Percentiles rank a stretch among this genome's conserved stretches.
phyloP scores from a whole-genome alignment of 2,329 filamentous ascomycete species.

The Aspergillus caelatus region DNA sequence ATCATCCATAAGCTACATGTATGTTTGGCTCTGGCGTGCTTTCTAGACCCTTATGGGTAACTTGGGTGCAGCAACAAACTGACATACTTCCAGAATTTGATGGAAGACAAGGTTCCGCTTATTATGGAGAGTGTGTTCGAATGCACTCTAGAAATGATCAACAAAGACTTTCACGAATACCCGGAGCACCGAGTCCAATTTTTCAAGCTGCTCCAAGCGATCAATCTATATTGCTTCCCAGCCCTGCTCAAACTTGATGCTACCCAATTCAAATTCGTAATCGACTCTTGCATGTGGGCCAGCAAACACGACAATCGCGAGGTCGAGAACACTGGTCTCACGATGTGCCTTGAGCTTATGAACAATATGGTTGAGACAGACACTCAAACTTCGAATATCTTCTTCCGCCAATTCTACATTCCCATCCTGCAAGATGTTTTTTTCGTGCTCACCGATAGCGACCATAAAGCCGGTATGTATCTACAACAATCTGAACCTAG shows the following conservation, averaged over 20 bases:
- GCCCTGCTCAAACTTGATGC: conserved; percentile 91
- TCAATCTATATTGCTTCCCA: conserved; percentile 97
- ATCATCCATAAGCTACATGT: conserved; percentile 96
- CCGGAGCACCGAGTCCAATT: conserved; percentile 99
- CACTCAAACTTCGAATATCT: conserved; percentile 80
- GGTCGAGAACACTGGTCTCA: conserved; percentile 92
- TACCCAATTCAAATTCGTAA: conserved; percentile 98
- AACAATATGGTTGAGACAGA: conserved; percentile 97
- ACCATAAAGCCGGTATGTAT: conserved; percentile 81
- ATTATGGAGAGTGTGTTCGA: conserved; percentile 99
- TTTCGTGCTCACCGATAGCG: conserved; percentile 95
- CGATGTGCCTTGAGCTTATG: conserved; percentile 97
- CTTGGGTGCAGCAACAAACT: conserved; percentile 23
- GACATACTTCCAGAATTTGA: conserved; percentile 67
- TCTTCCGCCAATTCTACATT: conserved; percentile 98
- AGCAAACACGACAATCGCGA: conserved; percentile 99
- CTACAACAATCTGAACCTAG: not conserved
- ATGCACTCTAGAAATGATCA: conserved; percentile 99
- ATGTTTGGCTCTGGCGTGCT: conserved; percentile 51
- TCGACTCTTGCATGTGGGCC: conserved; percentile 99
- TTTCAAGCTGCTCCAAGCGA: conserved; percentile 93
- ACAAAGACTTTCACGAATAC: conserved; percentile 99
- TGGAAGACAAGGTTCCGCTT: conserved; percentile 96
- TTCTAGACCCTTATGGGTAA: not conserved
- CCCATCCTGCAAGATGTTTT: conserved; percentile 96